A percentile compares a stretch with the other conserved stretches of the same genome.
These are phyloP conservation scores for Candida yuanshanica DNA, from an alignment of 805 yeast genomes.

Conservation along the genomic window DNA sequence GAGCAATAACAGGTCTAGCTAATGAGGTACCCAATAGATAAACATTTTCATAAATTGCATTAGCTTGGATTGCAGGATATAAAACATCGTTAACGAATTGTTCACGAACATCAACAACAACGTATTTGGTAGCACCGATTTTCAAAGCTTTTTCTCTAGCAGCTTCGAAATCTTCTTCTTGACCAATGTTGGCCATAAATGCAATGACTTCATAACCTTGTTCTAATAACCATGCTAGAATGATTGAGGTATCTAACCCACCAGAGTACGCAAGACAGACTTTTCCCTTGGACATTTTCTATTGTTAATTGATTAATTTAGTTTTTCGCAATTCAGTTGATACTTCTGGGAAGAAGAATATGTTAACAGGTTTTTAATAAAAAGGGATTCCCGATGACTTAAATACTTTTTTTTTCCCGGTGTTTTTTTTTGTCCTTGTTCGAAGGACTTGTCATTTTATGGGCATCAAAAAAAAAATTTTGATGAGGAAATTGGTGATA, in stretches of 20 bases:
- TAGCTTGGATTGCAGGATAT: constrained; percentile 93
- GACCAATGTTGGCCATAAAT: constrained; percentile 97
- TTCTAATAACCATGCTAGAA: constrained; percentile 96
- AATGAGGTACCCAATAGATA: constrained; percentile 94
- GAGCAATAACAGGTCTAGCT: constrained; percentile 98
- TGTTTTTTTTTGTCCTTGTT: no score
- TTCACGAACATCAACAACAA: constrained; percentile 89
- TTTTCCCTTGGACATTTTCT: constrained; percentile 88
- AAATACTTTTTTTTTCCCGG: no score
- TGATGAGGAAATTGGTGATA: no score
- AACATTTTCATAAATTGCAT: constrained; percentile 97
- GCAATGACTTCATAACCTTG: constrained; percentile 98
- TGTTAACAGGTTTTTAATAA: no score
- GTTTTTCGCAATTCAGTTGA: no score
- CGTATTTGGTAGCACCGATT: constrained; percentile 95
- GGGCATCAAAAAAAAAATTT: no score
- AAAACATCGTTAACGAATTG: constrained; percentile 91
- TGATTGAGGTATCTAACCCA: constrained; percentile 96
- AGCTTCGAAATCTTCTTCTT: constrained; percentile 97
- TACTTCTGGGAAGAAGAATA: no score
- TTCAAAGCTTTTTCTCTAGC: constrained; percentile 94
- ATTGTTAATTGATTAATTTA: not conserved
- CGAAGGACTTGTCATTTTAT: no score
- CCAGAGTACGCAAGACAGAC: constrained; percentile 99
- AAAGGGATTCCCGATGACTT: no score